Base-by-base conservation (phyloP, 192 early-diverging fungal genomes). In the Pilaira anomala region DNA sequence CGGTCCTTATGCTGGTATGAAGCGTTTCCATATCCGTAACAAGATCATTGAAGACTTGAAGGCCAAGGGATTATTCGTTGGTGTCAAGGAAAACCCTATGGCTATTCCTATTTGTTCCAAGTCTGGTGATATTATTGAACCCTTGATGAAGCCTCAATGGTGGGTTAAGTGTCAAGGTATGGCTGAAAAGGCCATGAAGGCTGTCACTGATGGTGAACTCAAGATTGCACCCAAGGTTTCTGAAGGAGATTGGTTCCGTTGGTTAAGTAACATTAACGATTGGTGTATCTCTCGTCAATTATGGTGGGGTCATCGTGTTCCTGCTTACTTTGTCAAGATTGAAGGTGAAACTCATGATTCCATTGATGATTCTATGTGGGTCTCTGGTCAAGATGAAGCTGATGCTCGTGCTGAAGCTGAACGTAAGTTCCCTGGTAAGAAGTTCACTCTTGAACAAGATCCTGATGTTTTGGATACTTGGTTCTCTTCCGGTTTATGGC, bases 241-340 rank as follows among this genome's bases (percentile, higher is more conserved):
- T 5, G 92, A 97, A 69, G 90, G 79, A 57, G 95, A 99, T 40
- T 99, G 91, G 92, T 99, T 92, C 88, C 80, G 85, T 62, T 97
- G 95, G 97, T 82, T 99, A 66, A 88, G 84, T 45, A 91, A 92
- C 80, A 93, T 94, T 71, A 91, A 95, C 67, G 95, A 97, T 75
- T 99, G 97, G 97, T 99, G 97, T 67, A 89, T 98, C 44, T 98
- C 94, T 11, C 90, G 97, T 61, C 97, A 99, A 78, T 83, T 99
- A 50, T 99, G 97, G 97, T 99, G 97, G 97, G 97, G 97, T 59
- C 94, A 97, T 66, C 88, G 92, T 66, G 80, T 97, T 21, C 97
- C 97, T 22, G 94, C 93, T 3, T 99, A 97, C 80, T 94, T 91
- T 74, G 86, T 98, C 68, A 78, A 78, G n/a, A 82, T 98, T 48